Base-by-base conservation (phyloP, 257 asterid species). In the Fraxinus anomala region DNA sequence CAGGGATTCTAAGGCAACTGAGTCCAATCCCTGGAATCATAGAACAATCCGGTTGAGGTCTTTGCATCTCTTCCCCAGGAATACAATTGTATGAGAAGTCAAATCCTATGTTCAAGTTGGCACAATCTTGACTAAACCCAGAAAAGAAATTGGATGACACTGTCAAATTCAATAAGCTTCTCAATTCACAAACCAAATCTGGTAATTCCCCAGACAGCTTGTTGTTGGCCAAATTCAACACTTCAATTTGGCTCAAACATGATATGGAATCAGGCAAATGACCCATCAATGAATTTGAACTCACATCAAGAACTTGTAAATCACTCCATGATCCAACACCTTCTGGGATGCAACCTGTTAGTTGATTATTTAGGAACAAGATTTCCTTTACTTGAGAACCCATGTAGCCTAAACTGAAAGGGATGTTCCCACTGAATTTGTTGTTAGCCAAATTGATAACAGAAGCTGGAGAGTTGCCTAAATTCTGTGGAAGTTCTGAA, bases 401-500 rank as follows among this genome's bases (percentile, higher is more conserved):
- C 88, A 86, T 78, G 87, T 92, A 92, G 3, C 94, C 83, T 37
- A 92, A 79, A 49, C 97, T 94, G 79, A 91, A 86, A 0, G 98
- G 98, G 14, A 92, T 89, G 14, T 75, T 49, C 0, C 98, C 98
- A 0, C 68, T 83, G 33, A 94, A 77, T 75, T 67, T 82, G 54
- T 94, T 94, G 88, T 94, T 90, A 2, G 98, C 98, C 24, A 94
- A 67, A 65, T 89, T 94, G 0, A 94, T 84, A 9, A 92, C 97
- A 0, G 98, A 94, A 31, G 98, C 96, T 0, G 97, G 97, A 2
- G 98, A 92, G 13, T 89, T 91, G 3, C 98, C 98, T 11, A 94
- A 34, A 56, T 84, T 94, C 34, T 81, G 75, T 0, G 98, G 97
- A 2, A 92, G 61, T n/a, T 83, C 86, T 0, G 96, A 96, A 5